A percentile compares a stretch with the other conserved stretches of the same genome.
phyloP scores from a whole-genome alignment of 257 asterid genomes.

The Scutellaria barbata region DNA sequence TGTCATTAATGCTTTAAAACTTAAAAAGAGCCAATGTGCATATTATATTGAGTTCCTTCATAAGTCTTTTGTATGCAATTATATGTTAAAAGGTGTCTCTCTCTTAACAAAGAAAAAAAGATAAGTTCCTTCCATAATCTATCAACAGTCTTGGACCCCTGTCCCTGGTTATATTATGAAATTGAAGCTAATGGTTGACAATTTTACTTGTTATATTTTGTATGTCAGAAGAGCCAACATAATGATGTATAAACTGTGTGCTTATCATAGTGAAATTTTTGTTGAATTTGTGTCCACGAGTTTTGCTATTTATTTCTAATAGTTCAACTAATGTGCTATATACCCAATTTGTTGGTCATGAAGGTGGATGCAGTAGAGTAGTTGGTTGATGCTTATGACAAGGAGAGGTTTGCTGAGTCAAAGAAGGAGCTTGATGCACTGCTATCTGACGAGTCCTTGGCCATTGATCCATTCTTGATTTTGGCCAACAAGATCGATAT shows the following conservation, averaged over 20 bases:
- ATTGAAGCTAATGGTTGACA: no score
- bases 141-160: background rate
- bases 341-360: constrained; percentile 25
- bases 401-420: constrained; percentile 79
- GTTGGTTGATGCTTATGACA: constrained; percentile 78
- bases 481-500: constrained; percentile 87
- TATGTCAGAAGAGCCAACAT: no score
- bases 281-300: background rate
- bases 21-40: background rate
- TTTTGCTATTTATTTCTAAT: background rate
- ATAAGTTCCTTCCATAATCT: background rate
- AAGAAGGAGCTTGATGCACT: constrained; percentile 84
- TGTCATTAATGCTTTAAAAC: background rate
- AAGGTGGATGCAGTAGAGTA: constrained; percentile 89
- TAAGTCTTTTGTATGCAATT: background rate
- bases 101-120: background rate
- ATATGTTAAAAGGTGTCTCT: background rate
- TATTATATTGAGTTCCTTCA: background rate
- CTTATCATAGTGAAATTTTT: background rate
- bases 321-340: constrained; percentile 15
- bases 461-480: constrained; percentile 74
- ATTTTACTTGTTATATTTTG: no score
- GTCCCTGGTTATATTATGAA: no score
- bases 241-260: no score
- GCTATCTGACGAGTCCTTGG: constrained; percentile 75